phyloP scores from a whole-genome alignment of 139 green algal species.

The Chlorella vulgaris region DNA sequence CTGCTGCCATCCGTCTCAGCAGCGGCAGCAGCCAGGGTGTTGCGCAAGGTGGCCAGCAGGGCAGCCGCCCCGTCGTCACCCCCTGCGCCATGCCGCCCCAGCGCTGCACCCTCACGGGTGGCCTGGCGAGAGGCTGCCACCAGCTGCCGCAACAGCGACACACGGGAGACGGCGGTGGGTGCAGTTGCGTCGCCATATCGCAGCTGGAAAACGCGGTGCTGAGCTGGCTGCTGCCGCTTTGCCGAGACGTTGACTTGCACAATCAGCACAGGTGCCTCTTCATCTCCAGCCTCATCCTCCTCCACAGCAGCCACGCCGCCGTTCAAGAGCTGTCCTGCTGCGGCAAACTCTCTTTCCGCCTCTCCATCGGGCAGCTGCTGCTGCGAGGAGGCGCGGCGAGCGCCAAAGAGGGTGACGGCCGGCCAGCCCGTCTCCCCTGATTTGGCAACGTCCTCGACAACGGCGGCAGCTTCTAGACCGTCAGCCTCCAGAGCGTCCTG shows the following conservation, averaged over 20 bases:
- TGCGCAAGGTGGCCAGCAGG: neutral
- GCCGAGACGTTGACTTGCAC: neutral
- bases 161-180: neutral
- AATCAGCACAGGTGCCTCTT: neutral
- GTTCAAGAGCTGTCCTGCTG: neutral
- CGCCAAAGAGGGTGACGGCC: neutral
- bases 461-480: neutral
- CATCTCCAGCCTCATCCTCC: neutral
- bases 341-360: neutral
- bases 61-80: neutral
- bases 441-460: too few species aligned
- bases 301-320: neutral
- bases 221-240: neutral
- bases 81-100: neutral
- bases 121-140: too few species aligned
- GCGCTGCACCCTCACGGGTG: neutral
- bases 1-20: neutral
- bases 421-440: constrained; percentile 8
- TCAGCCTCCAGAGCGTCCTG: neutral
- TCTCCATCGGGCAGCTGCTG: neutral
- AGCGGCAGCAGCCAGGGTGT: neutral
- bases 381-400: neutral
- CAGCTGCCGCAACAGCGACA: neutral
- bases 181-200: neutral
- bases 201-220: too few species aligned